Evolutionary conservation across 2,329 filamentous ascomycete genomes (phyloP), one percentile per base, ranked within the genome.

Genomic region (Xylariaceae sp.): DNA sequence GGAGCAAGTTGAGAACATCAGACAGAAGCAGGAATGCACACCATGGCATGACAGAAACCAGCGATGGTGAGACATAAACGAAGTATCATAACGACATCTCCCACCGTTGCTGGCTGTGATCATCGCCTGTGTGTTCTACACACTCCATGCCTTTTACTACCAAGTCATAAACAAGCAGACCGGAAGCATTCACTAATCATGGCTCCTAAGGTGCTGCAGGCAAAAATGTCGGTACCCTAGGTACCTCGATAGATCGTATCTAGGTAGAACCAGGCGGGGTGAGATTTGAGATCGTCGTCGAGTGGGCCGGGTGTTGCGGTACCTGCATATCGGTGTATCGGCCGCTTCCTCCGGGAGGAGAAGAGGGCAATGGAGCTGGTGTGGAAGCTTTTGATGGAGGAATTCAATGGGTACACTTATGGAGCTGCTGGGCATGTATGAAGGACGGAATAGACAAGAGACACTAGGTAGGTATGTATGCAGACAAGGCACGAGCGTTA

Each of bases 251-350:
- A 37, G 23, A 11, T 44, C 42, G 34, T 30, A 58, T 51, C 49
- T 51, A 51, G 49, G 49, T 51, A 51, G 49, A 51, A 35, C 49
- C 49, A 15, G 8, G 47, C 54, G 59, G 56, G 53, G 49, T 48
- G 51, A 47, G 60, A 44, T 57, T 51, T 53, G 34, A 58, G 61
- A 63, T 63, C 56, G 58, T 50, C 59, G 62, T 55, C 45, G 45
- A 57, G 62, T 61, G 61, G 61, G 30, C 62, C 64, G 55, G 58
- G 62, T 65, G 64, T 65, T 67, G 64, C 66, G 65, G 68, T 71
- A 71, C 68, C 69, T 71, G 69, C 69, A 71, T 70, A 66, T 66
- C 69, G 68, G 69, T 67, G 69, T 67, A 65, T 70, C 69, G 68
- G 68, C 65, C 70, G 59, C 59, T 64, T 52, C 63, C 68, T 70